A percentile compares a stretch with the other conserved stretches of the same genome.
phyloP scores from a whole-genome alignment of 495 filamentous ascomycete species.

The Hyphodiscus hymeniophilus region DNA sequence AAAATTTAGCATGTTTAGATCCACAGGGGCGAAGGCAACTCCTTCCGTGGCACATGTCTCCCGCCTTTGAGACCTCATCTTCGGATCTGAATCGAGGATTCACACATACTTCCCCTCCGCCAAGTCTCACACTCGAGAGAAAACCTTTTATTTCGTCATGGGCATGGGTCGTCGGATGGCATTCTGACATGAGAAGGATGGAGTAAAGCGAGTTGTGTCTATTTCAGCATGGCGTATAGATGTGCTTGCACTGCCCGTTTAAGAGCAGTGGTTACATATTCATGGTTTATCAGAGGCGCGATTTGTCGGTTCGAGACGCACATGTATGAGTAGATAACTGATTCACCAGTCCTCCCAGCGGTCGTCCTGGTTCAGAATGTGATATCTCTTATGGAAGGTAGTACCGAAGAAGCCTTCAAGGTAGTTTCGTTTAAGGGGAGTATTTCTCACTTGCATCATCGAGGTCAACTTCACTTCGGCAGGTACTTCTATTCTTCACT shows the following conservation, averaged over 20 bases:
- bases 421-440: too few species aligned
- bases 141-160: not conserved
- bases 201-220: not conserved
- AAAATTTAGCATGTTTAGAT: not conserved
- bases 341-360: too few species aligned
- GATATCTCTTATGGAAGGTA: too few species aligned
- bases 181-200: not conserved
- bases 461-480: too few species aligned
- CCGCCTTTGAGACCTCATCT: not conserved
- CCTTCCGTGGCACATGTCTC: too few species aligned
- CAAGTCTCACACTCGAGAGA: not conserved
- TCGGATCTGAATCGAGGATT: not conserved
- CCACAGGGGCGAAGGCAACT: too few species aligned
- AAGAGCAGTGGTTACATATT: not conserved
- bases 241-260: not conserved
- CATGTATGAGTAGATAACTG: too few species aligned
- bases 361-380: too few species aligned
- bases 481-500: not conserved
- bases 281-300: not conserved
- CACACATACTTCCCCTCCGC: not conserved
- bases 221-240: not conserved
- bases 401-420: too few species aligned
- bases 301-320: too few species aligned
- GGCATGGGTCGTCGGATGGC: not conserved
- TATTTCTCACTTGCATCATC: too few species aligned